A percentile compares a stretch with the other conserved stretches of the same genome.
phyloP scores from a whole-genome alignment of 805 yeast species.

The Spathaspora passalidarum region DNA sequence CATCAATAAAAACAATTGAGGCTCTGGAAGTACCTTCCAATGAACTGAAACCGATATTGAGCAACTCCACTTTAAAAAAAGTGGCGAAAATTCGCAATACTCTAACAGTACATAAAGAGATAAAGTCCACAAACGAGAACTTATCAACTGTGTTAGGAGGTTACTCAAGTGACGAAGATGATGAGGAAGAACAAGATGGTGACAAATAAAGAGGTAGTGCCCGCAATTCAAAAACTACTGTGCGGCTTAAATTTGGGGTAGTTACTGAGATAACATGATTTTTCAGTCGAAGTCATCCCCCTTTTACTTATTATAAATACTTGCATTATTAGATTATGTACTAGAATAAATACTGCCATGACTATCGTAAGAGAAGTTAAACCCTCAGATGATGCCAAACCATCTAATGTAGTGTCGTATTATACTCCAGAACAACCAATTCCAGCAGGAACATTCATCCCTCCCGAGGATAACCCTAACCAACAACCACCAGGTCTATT shows the following conservation, averaged over 20 bases:
- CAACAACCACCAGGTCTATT: slow-evolving; percentile 34
- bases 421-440: slow-evolving; percentile 30
- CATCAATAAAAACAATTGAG: background rate
- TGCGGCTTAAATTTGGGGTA: background rate
- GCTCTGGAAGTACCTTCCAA: background rate
- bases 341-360: background rate
- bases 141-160: slow-evolving; percentile 16
- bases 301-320: background rate
- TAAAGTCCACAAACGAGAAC: slow-evolving; percentile 2
- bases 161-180: slow-evolving; percentile 33
- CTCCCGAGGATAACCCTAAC: slow-evolving; percentile 9
- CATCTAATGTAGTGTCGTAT: slow-evolving; percentile 13
- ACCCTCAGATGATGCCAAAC: slow-evolving; percentile 6
- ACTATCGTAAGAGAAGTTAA: slow-evolving; percentile 1
- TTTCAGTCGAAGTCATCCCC: background rate
- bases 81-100: slow-evolving; percentile 12
- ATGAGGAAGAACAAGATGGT: background rate
- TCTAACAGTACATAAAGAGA: slow-evolving; percentile 4
- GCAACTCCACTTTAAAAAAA: slow-evolving; percentile 11
- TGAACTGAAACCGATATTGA: slow-evolving; percentile 9
- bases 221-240: background rate
- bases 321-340: background rate
- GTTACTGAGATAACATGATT: background rate
- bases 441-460: slow-evolving; percentile 31
- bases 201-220: background rate